Evolutionary conservation across 2,329 filamentous ascomycete species (phyloP).

Genomic region (Hypoxylon sp.): DNA sequence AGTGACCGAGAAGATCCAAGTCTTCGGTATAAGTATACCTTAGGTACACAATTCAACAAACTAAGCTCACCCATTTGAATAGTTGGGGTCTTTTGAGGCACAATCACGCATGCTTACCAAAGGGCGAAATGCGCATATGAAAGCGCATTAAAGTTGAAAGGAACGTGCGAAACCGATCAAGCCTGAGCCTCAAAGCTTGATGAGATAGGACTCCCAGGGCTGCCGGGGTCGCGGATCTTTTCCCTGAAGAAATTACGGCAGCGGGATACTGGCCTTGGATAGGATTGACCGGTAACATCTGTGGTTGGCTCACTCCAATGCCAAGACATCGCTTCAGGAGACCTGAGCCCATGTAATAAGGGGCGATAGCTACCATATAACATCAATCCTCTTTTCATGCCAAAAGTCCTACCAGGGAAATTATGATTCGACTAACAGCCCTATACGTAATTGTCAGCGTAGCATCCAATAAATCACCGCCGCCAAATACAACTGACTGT

Average conservation of each 20-base stretch:
- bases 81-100: not conserved
- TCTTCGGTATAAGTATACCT: not conserved
- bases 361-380: constrained; percentile 1
- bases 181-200: not conserved
- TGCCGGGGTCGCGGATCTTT: constrained; percentile 3
- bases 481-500: constrained; percentile 1
- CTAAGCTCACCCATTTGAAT: not conserved
- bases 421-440: constrained; percentile 10
- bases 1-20: not conserved
- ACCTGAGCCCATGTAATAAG: constrained; percentile 9
- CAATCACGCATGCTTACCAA: not conserved
- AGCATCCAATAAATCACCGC: constrained; percentile 9
- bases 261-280: not conserved
- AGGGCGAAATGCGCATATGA: not conserved
- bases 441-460: constrained; percentile 4
- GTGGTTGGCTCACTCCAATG: constrained; percentile 14
- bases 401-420: not conserved
- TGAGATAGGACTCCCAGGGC: not conserved
- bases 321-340: constrained; percentile 7
- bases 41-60: not conserved
- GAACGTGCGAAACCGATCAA: not conserved
- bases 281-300: not conserved
- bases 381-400: not conserved
- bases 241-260: not conserved
- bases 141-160: not conserved